Evolutionary conservation across 2,329 filamentous ascomycete genomes (phyloP).

Genomic region (Scedosporium boydii): DNA sequence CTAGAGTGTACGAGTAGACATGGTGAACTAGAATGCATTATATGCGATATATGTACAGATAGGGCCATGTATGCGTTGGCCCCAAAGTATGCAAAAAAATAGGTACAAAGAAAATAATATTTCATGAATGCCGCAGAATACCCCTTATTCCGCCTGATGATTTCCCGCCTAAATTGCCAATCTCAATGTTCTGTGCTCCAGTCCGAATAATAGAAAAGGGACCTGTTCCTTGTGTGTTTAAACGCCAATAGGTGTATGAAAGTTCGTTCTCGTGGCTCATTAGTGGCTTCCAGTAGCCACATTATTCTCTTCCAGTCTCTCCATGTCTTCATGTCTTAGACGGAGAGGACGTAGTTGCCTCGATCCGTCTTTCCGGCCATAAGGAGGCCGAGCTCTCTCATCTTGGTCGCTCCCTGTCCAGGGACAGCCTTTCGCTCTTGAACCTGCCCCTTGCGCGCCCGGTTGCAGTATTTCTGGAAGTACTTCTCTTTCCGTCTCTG

Average conservation of each 20-base stretch:
- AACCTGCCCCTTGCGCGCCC: slow-evolving; percentile 60
- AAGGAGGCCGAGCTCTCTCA: slow-evolving; percentile 72
- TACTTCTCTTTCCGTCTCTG: slow-evolving; percentile 90
- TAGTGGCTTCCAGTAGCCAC: background rate
- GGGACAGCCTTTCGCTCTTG: slow-evolving; percentile 59
- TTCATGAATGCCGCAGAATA: background rate
- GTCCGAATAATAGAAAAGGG: background rate
- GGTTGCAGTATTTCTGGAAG: slow-evolving; percentile 80
- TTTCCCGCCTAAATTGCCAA: background rate
- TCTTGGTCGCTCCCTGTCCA: slow-evolving; percentile 83
- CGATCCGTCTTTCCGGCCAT: slow-evolving; percentile 72
- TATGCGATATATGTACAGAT: too few species aligned
- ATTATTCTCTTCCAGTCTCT: background rate
- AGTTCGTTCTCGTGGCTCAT: background rate
- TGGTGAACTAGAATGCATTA: too few species aligned
- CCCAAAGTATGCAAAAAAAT: background rate
- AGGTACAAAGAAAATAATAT: background rate
- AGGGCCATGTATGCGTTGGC: background rate
- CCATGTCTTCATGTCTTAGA: slow-evolving; percentile 31
- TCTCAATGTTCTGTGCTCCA: background rate
- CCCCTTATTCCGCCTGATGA: background rate
- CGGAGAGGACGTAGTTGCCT: slow-evolving; percentile 68
- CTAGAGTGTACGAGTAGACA: too few species aligned
- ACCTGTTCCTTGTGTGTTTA: background rate
- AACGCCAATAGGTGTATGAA: background rate